phyloP scores from a whole-genome alignment of 1,139 yeast genomes.

The Kazachstania sp. region DNA sequence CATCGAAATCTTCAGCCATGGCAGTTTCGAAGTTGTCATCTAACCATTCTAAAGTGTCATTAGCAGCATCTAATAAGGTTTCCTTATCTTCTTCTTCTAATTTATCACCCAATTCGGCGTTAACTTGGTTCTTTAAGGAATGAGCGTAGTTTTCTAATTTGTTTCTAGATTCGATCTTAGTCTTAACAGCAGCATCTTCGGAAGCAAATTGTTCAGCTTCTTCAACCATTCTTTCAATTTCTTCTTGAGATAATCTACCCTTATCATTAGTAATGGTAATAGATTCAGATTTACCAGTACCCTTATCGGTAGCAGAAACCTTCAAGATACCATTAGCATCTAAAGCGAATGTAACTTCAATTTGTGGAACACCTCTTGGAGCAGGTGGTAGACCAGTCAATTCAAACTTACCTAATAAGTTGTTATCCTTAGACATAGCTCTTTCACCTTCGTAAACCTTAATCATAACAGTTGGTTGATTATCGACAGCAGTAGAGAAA shows the following conservation, averaged over 20 bases:
- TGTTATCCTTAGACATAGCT: conserved; percentile 90
- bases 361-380: conserved; percentile 96
- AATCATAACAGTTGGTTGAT: conserved; percentile 90
- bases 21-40: conserved; percentile 79
- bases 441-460: conserved; percentile 97
- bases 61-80: conserved; percentile 76
- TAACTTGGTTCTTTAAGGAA: conserved; percentile 69
- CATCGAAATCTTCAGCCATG: conserved; percentile 86
- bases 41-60: conserved; percentile 81
- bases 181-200: conserved; percentile 75
- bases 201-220: conserved; percentile 88
- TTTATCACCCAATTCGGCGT: conserved; percentile 59
- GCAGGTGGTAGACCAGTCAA: conserved; percentile 92
- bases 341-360: conserved; percentile 88
- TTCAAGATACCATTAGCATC: conserved; percentile 94
- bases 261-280: conserved; percentile 94
- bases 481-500: conserved; percentile 92
- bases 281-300: conserved; percentile 91
- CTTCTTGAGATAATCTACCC: conserved; percentile 90
- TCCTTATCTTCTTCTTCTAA: conserved; percentile 89
- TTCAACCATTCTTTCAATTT: conserved; percentile 88
- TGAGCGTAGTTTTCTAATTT: conserved; percentile 84
- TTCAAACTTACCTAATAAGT: conserved; percentile 88
- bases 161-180: conserved; percentile 80
- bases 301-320: conserved; percentile 89